Base-by-base conservation (phyloP, 2,329 filamentous ascomycete species). In the Metarhizium rileyi region DNA sequence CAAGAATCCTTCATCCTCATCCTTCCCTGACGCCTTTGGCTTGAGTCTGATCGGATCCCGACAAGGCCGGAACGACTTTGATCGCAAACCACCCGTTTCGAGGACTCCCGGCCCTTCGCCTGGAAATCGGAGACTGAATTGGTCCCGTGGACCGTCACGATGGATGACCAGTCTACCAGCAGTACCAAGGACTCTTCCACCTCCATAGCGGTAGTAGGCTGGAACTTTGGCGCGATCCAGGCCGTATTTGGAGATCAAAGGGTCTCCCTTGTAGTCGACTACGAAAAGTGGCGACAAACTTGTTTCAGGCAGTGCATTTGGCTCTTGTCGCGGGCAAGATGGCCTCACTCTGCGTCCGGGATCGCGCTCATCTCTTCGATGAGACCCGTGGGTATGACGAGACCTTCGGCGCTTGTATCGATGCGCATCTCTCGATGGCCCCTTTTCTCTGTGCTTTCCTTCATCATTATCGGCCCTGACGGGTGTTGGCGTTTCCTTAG, bases 181-280 rank as follows among this genome's bases (percentile, higher is more conserved):
- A 0, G 84, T 70, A 0, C 90, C 91, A 12, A 97, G 65, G 1
- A 96, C 71, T 50, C 74, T 75, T 2, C 89, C 89, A 49, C 72
- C 71, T 14, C 89, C 87, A 53, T 71, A 70, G 5, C 88, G 82
- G 53, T 76, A 75, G 61, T 94, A 96, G 2, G 67, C 59, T 0
- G 90, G 89, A 10, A 94, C 69, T 48, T 76, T 78, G 55, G 86
- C 86, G 33, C 79, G 80, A 62, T 95, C 82, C 36, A 86, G 75
- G 26, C 51, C 87, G 63, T 90, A 96, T 25, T 77, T 76, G 42
- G 85, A 65, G 55, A 93, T 89, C 44, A 89, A 76, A 4, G 76
- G 71, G 59, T 97, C 91, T 0, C 91, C 90, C 59, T 81, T 82
- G 40, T 72, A 80, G 65, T 97, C 91, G 47, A 87, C 59, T 42